Conservation (phyloP, 2,329 filamentous ascomycete genomes). For the Gyromitra esculenta region DNA sequence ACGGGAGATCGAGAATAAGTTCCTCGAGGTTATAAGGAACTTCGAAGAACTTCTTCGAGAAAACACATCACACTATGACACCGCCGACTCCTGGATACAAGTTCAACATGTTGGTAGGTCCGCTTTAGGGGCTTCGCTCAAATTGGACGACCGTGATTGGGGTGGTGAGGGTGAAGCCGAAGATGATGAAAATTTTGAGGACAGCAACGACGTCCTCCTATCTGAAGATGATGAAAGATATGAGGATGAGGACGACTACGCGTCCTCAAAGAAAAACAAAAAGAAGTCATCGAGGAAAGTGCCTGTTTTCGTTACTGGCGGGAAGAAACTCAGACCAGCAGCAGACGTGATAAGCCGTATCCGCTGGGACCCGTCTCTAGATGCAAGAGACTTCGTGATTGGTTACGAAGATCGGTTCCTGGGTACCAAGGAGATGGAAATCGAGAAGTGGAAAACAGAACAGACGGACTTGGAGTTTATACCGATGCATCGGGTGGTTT, state of each 20-base stretch:
- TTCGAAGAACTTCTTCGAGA: slow-evolving; percentile 65
- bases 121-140: slow-evolving; percentile 41
- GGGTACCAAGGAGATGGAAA: slow-evolving; percentile 66
- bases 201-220: slow-evolving; percentile 59
- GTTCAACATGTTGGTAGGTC: slow-evolving; percentile 55
- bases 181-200: slow-evolving; percentile 49
- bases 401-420: slow-evolving; percentile 71
- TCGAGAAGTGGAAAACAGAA: slow-evolving; percentile 70
- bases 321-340: slow-evolving; percentile 66
- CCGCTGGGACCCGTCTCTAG: slow-evolving; percentile 69
- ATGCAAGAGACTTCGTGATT: slow-evolving; percentile 67
- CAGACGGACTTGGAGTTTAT: slow-evolving; percentile 74
- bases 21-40: slow-evolving; percentile 63
- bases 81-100: slow-evolving; percentile 65
- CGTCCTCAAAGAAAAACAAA: slow-evolving; percentile 54
- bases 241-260: slow-evolving; percentile 61
- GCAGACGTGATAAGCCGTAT: slow-evolving; percentile 70
- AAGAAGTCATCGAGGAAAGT: slow-evolving; percentile 54
- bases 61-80: slow-evolving; percentile 65
- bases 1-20: slow-evolving; percentile 61
- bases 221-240: slow-evolving; percentile 62
- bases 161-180: slow-evolving; percentile 51
- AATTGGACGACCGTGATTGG: slow-evolving; percentile 52
- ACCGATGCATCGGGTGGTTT: slow-evolving; percentile 71
- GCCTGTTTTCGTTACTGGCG: background rate